Base-by-base conservation (phyloP, 176 grass and related monocot genomes). In the bread wheat (Triticum aestivum) region DNA sequence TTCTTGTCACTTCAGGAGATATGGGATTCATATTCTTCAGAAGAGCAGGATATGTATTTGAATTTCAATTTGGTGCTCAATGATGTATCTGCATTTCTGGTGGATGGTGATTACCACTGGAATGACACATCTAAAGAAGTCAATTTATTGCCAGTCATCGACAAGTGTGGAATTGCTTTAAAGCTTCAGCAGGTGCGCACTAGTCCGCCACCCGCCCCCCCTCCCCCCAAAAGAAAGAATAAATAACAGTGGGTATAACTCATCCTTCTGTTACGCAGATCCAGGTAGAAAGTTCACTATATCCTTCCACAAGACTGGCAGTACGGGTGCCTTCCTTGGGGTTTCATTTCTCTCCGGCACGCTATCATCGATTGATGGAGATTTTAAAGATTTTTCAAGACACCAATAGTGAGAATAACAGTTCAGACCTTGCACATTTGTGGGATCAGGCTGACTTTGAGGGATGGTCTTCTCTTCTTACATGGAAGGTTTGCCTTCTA, bases 61-160 rank as follows among this genome's bases (percentile, higher is more conserved):
- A 91, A 98, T 88, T 98, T 98, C 80, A 98, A 98, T 92, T 77
- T 98, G 68, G 90, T 94, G 70, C 86, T 98, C 62, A 98, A 86
- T 89, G 96, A 98, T 87, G 96, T 98, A 45, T 95, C 96, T 90
- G 93, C 96, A 82, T 98, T 95, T 77, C 86, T 98, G 38, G 96
- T 98, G 75, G 96, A 98, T 91, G 96, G 93, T 89, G 88, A 98
- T 83, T 95, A 95, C 79, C 78, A 73, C 49, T 98, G 96, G 96
- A 94, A 86, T 71, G 82, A 89, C 84, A 54, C 74, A 79, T 73
- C 83, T 83, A 67, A 69, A 86, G 89, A 78, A 83, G 89, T 69
- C 37, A 89, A 81, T 89, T 79, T 95, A 34, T 85, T 98, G 78
- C 93, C 93, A 63, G 93, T 98, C 89, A 93, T 98, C 63, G 96